Evolutionary conservation across 129 eudicot genomes (phyloP), one percentile per base, ranked within the genome.

Genomic region (Scalesia atractyloides): DNA sequence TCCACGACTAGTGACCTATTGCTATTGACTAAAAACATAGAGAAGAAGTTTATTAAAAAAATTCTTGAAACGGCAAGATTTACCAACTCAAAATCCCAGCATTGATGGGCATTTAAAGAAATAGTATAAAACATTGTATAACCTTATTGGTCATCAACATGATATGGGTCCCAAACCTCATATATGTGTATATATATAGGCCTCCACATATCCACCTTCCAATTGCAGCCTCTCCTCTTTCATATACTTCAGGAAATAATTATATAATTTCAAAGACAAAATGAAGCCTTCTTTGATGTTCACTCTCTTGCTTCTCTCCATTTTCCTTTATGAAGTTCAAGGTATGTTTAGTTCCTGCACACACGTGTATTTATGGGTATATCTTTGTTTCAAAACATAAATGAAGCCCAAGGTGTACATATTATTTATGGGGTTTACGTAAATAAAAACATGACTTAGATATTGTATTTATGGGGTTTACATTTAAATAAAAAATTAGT

Each of bases 281-380:
- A 87, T 82, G 93, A 87, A 47, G 87, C 51, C 58, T 52, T 74
- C 74, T 56, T 39, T 75, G 37, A 20, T 84, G 18, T 36, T 75
- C 57, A 66, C 39, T 59, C 64, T 82, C 64, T 74, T 84, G 2
- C 65, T 80, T 74, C 48, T 89, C 73, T 82, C 83, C 48, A 33
- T 68, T 67, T 57, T 84, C 56, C 51, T 82, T 39, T 79, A 65
- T 84, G 82, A 83, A 70, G 86, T 82, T 82, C 87, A 84, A 68
- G 96, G 96, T 86, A 86, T 72, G 71, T 50, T 74, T 33, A 34
- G 37, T 60, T 60, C 15, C 46, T 6, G 22, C 17, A 39, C 14
- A 22, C 33, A 47, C 17, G 59, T 7, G 19, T 18, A 24, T 26
- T 24, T 2, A 19, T 13, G 9, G 26, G 1, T 47, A 15, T 67